phyloP scores from a whole-genome alignment of 345 rosid genomes.

The Lagerstroemia speciosa region DNA sequence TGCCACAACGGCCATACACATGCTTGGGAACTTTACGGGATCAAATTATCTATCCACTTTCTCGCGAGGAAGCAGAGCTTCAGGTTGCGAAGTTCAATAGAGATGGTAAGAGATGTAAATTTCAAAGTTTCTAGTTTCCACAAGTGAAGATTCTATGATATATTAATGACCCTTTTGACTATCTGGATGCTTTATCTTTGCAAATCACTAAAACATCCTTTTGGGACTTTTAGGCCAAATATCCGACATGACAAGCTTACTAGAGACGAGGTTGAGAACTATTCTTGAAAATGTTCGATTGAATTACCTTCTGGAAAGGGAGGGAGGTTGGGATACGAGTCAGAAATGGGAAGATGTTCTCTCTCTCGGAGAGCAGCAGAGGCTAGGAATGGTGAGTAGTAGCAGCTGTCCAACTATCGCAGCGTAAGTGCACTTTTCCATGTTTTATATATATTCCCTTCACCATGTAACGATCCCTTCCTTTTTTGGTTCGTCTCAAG shows the following conservation, averaged over 20 bases:
- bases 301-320: conserved; percentile 82
- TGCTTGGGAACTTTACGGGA: conserved; percentile 97
- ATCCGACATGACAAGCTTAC: conserved; percentile 20
- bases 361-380: conserved; percentile 97
- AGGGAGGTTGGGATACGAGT: conserved; percentile 77
- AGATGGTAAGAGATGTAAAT: conserved; percentile 37
- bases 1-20: conserved; percentile 91
- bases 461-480: conserved; percentile 14
- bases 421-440: background rate
- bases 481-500: conserved; percentile 27
- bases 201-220: background rate
- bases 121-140: background rate
- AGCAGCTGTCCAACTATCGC: background rate
- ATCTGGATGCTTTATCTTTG: background rate
- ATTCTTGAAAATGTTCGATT: conserved; percentile 76
- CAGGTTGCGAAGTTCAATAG: conserved; percentile 36
- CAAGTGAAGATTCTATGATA: background rate
- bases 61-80: conserved; percentile 67
- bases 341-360: conserved; percentile 86
- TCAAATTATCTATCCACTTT: conserved; percentile 96
- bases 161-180: background rate
- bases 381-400: conserved; percentile 86
- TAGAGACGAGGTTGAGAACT: conserved; percentile 54
- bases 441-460: background rate
- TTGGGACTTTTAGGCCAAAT: conserved; percentile 34